Base-by-base conservation (phyloP, 2,329 filamentous ascomycete genomes). In the Aspergillus tamarii region DNA sequence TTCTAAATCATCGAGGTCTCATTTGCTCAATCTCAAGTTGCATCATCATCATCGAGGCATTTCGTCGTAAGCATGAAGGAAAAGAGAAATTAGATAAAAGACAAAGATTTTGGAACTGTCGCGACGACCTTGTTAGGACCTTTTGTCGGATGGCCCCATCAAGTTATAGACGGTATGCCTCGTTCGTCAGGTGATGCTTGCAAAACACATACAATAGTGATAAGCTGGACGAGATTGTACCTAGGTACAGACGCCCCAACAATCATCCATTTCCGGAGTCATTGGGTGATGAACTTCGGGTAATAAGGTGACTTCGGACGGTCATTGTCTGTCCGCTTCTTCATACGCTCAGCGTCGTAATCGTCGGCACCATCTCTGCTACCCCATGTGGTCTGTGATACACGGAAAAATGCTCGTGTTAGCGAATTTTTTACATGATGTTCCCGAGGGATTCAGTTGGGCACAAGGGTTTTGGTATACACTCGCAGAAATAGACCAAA, bases 311-410 rank as follows among this genome's bases (percentile, higher is more conserved):
- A 71, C 64, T 78, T 77, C 61, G 68, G 68, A 56, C 72, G 74
- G 68, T 78, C 75, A 61, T 69, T 71, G 66, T 75, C 74, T 57
- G 76, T 76, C 59, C 74, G 75, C 66, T 76, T 77, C 67, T 78
- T 86, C 82, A 92, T 88, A 74, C 91, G 89, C 70, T 88, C 84
- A 67, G 85, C 86, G 78, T 96, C 91, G 78, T 96, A 91, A 70
- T 90, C 86, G 79, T 97, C 94, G 74, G 93, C 94, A 72, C 95
- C 94, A 72, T 93, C 92, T 79, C 94, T 90, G 80, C 93, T 97
- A 74, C 94, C 94, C 94, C 94, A 97, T 59, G 93, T 94, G 52
- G 94, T 97, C 94, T 97, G 75, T 63, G 58, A 57, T 56, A 39
- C 26, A 52, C 19, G 3, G n/a, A 16, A 55, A 55, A 57, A 64